Base-by-base conservation (phyloP, 495 filamentous ascomycete genomes). In the Xylona heveae region DNA sequence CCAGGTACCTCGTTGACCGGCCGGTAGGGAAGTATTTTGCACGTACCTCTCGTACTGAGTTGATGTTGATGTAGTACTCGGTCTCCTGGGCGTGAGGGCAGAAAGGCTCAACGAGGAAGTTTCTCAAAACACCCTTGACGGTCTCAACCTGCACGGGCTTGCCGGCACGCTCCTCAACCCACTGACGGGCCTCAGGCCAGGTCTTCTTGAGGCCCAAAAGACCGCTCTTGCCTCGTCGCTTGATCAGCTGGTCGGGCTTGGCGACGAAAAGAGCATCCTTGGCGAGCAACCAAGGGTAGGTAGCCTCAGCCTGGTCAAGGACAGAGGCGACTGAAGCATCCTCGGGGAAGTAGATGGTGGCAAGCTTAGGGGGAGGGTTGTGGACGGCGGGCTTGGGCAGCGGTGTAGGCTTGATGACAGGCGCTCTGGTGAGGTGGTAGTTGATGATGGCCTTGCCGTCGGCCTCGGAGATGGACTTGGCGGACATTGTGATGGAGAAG, bases 391-490 rank as follows among this genome's bases (percentile, higher is more conserved):
- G 64, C 41, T 68, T 50, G 42, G 88, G 83, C 16, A 99, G 80
- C 55, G 90, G 79, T 47, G 82, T 81, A 31, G 88, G 82, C 73
- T 93, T 92, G 70, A 99, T 94, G 51, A 92, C 76, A 36, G 85
- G 75, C 37, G 88, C 83, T 48, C 88, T 77, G 43, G 88, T 99
- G 65, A 99, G 84, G 71, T 99, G 88, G 67, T 93, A 99, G 76
- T 92, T 94, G 66, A 99, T 65, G 66, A 99, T 95, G 64, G 88
- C 88, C 77, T 99, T 99, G 71, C 88, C 88, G 62, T 99, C 88
- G 66, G 90, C 88, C 62, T 99, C 88, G 68, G 74, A 58, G 49
- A 99, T 94, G 38, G 85, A 75, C 61, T 99, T 99, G 57, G 88
- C 90, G 53, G 88, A 90, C 88, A 99, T 97, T n/a, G n/a, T n/a